phyloP scores from a whole-genome alignment of 2,329 filamentous ascomycete genomes.

The Acarospora socialis region DNA sequence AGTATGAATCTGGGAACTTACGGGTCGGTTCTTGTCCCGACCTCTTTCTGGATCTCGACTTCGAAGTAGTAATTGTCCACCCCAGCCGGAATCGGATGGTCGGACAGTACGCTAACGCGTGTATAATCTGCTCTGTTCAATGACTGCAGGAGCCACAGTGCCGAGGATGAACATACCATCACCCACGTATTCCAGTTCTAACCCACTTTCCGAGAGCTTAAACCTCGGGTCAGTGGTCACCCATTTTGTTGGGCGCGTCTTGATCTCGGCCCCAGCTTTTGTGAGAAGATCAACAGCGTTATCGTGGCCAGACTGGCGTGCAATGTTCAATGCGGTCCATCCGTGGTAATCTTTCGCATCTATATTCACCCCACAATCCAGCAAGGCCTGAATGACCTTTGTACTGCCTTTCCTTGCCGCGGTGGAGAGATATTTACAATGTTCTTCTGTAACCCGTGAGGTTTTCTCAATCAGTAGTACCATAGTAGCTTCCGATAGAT shows the following conservation, averaged over 20 bases:
- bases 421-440: constrained; percentile 1
- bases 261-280: constrained; percentile 3
- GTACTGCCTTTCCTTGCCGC: constrained; percentile 7
- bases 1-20: neutral
- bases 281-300: constrained; percentile 5
- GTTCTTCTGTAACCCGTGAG: neutral
- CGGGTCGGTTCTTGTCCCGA: neutral
- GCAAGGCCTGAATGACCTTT: constrained; percentile 3
- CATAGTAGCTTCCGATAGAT: constrained; percentile 1
- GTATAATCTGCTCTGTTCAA: no score
- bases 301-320: constrained; percentile 3
- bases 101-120: constrained; percentile 1
- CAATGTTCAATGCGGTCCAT: constrained; percentile 7
- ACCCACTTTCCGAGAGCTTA: constrained; percentile 4
- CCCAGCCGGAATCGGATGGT: constrained; percentile 10
- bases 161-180: neutral
- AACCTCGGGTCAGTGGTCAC: constrained; percentile 1
- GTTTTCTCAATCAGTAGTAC: neutral
- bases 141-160: no score
- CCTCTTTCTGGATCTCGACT: constrained; percentile 4
- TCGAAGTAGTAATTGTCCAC: constrained; percentile 8
- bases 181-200: constrained; percentile 2
- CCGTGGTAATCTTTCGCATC: constrained; percentile 7
- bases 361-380: constrained; percentile 1
- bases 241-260: constrained; percentile 2